These are phyloP conservation scores for Pezicula neosporulosa DNA, from an alignment of 2,329 filamentous ascomycete species.

Conservation along the genomic window DNA sequence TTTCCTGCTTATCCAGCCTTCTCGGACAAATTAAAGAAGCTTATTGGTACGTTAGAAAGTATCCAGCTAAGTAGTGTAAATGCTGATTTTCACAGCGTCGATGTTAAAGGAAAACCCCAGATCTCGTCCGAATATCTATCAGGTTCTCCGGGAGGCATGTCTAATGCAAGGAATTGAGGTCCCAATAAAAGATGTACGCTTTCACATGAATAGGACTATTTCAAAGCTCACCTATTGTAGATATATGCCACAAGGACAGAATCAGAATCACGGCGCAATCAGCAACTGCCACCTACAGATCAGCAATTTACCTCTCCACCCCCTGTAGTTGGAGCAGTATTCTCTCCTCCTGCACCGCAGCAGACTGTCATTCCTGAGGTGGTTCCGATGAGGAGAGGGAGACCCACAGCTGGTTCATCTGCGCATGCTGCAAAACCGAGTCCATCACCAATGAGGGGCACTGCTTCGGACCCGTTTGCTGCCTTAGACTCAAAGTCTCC, in stretches of 20 bases:
- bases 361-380: conserved; percentile 81
- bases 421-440: conserved; percentile 49
- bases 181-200: conserved; percentile 81
- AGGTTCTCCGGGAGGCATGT: conserved; percentile 84
- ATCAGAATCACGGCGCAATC: conserved; percentile 57
- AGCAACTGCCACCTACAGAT: conserved; percentile 55
- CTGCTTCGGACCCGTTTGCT: conserved; percentile 80
- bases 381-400: conserved; percentile 86
- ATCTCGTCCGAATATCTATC: conserved; percentile 84
- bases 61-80: not conserved
- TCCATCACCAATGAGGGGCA: conserved; percentile 67
- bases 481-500: conserved; percentile 71
- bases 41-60: conserved; percentile 66
- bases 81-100: conserved; percentile 52
- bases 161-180: conserved; percentile 83
- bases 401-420: conserved; percentile 56
- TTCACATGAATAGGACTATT: not conserved
- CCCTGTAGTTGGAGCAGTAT: conserved; percentile 74
- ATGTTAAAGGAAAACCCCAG: conserved; percentile 85
- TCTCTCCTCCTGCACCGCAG: conserved; percentile 69
- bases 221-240: conserved; percentile 35
- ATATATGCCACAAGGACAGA: conserved; percentile 66
- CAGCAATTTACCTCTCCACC: conserved; percentile 44
- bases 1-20: conserved; percentile 87
- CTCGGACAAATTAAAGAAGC: conserved; percentile 81